These are phyloP conservation scores for Scleroderma citrinum DNA, from an alignment of 768 basidiomycete genomes.

Conservation along the genomic window DNA sequence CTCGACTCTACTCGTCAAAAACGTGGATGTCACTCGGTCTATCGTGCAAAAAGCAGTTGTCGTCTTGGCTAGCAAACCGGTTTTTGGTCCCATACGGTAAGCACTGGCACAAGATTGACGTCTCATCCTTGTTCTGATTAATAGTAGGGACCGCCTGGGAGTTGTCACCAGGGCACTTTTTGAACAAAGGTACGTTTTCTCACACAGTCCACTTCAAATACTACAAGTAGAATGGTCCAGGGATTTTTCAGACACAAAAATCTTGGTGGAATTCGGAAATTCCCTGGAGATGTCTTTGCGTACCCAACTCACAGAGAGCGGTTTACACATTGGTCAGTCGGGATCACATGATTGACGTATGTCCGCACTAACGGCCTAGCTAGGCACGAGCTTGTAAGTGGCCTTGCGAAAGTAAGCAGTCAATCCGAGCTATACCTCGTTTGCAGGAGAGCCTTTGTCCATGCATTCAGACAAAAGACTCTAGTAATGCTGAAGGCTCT, in stretches of 20 bases:
- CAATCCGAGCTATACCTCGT: neutral
- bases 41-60: conserved; percentile 98
- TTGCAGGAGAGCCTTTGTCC: conserved; percentile 80
- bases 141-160: conserved; percentile 79
- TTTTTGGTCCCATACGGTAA: conserved; percentile 91
- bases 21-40: conserved; percentile 85
- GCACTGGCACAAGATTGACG: conserved; percentile 1
- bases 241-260: conserved; percentile 82
- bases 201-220: neutral
- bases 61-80: conserved; percentile 82
- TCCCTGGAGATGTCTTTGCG: conserved; percentile 73
- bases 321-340: conserved; percentile 85
- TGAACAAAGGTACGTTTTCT: conserved; percentile 55
- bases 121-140: conserved; percentile 2
- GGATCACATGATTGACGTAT: neutral
- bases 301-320: conserved; percentile 84
- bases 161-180: conserved; percentile 92
- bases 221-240: conserved; percentile 28
- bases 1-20: conserved; percentile 67
- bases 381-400: conserved; percentile 66
- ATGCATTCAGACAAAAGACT: conserved; percentile 89
- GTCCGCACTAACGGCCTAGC: conserved; percentile 7
- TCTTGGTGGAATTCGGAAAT: conserved; percentile 82
- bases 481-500: conserved; percentile 92
- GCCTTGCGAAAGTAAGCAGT: neutral